A percentile compares a stretch with the other conserved stretches of the same genome.
Evolutionary conservation across 2,329 filamentous ascomycete species (phyloP).

Genomic region (Sarocladium oryzae): DNA sequence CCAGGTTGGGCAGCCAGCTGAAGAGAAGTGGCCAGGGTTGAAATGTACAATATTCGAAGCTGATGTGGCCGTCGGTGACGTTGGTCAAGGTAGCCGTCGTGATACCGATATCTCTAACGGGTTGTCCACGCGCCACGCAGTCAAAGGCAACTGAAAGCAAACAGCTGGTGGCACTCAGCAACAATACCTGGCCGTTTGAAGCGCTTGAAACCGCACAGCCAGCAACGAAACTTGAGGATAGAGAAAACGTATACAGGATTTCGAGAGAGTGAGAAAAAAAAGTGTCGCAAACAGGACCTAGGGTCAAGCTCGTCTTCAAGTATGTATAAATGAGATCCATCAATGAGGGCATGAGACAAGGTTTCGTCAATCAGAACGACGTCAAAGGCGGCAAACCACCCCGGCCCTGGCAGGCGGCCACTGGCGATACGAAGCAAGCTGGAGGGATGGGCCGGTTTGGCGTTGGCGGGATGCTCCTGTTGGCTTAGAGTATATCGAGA

Average conservation of each 20-base stretch:
- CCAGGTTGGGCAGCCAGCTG: neutral
- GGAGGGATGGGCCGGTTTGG: slow-evolving; percentile 3
- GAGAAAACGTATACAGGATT: neutral
- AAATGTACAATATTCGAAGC: neutral
- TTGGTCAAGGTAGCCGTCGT: neutral
- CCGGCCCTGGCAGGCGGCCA: neutral
- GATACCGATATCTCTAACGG: neutral
- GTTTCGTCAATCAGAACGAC: slow-evolving; percentile 5
- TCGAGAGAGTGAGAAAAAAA: neutral
- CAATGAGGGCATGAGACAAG: neutral
- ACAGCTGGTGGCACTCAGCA: neutral
- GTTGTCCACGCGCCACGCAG: no score
- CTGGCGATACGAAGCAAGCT: slow-evolving; percentile 8
- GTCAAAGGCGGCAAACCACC: slow-evolving; percentile 2
- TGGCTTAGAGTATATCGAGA: neutral
- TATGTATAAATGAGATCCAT: neutral
- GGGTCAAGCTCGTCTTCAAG: slow-evolving; percentile 5
- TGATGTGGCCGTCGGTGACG: neutral
- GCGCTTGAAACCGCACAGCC: neutral
- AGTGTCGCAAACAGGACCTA: neutral
- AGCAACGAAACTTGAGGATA: no score
- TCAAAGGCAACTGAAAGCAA: neutral
- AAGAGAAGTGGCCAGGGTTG: neutral
- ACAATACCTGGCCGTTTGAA: neutral
- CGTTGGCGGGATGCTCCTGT: neutral